Evolutionary conservation across 805 yeast species (phyloP), one percentile per base, ranked within the genome.

Genomic region (Saccharomycopsis sp.): DNA sequence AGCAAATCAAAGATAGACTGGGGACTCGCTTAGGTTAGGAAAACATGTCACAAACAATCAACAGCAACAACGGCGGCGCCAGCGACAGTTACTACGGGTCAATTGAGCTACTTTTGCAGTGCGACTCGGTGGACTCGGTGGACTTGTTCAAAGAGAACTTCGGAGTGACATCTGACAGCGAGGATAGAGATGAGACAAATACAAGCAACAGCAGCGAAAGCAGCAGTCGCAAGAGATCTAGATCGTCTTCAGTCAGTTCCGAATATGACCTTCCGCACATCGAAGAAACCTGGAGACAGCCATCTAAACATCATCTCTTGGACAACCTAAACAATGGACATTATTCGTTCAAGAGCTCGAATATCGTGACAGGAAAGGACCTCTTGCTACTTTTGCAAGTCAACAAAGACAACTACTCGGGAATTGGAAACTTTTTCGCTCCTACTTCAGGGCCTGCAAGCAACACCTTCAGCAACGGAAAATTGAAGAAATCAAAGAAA

Each of bases 121-220:
- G 63, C 54, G 50, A 60, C 34, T 34, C 57, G 15, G 50, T 60
- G 12, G 63, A 58, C 37, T 52, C 54, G 34, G 55, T 50, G 37
- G 62, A 57, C 16, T 34, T 60, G 23, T 14, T 57, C 16, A 29
- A 14, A 3, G 47, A 54, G 34, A 7, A 37, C 18, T 4, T 37
- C 23, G 52, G 20, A 3, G 16, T 2, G 16, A n/a, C n/a, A n/a
- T 24, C 37, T 18, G 51, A 21, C 3, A n/a, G 21, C 24, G 34
- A 56, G 52, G 16, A 56, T 51, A 15, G 34, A 50, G 24, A 44
- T 44, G 37, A 23, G 37, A 12, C 5, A 14, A 18, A 8, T 20
- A 44, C 18, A 37, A 24, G 55, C 16, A 16, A 34, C 40, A 18
- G 23, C 20, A 18, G 24, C 29, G n/a, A 34, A 14, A 23, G 16